Evolutionary conservation across 2,329 filamentous ascomycete species (phyloP).

Genomic region (Neofusicoccum cordaticola): DNA sequence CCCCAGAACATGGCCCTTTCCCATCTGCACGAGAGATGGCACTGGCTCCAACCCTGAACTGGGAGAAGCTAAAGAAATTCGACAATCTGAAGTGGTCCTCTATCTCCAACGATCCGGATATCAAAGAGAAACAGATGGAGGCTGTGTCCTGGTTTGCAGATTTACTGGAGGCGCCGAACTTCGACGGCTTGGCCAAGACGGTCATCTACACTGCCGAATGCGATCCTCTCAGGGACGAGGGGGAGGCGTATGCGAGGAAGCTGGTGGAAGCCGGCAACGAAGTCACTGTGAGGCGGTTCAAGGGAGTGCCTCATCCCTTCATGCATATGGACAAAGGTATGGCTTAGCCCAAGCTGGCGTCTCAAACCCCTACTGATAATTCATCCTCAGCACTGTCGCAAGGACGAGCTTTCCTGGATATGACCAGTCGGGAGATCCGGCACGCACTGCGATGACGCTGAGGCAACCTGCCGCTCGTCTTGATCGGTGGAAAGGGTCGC

Average conservation of each 20-base stretch:
- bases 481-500: no score
- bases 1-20: neutral
- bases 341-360: no score
- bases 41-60: neutral
- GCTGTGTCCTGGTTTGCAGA: neutral
- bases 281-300: neutral
- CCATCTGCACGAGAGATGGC: neutral
- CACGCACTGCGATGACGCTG: neutral
- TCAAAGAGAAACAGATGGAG: neutral
- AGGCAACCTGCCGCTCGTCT: neutral
- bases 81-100: slow-evolving; percentile 1
- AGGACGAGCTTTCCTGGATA: neutral
- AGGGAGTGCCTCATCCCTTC: neutral
- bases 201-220: neutral
- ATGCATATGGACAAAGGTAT: slow-evolving; percentile 10
- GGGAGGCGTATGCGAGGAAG: neutral
- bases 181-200: neutral
- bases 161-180: neutral
- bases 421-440: neutral
- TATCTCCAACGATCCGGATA: neutral
- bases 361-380: neutral
- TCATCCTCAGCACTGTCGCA: neutral
- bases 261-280: neutral
- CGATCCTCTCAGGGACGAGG: neutral
- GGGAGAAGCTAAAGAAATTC: neutral